A percentile compares a stretch with the other conserved stretches of the same genome.
These are phyloP conservation scores for Aspergillus hortae DNA, from an alignment of 2,329 filamentous ascomycete genomes.

Conservation along the genomic window DNA sequence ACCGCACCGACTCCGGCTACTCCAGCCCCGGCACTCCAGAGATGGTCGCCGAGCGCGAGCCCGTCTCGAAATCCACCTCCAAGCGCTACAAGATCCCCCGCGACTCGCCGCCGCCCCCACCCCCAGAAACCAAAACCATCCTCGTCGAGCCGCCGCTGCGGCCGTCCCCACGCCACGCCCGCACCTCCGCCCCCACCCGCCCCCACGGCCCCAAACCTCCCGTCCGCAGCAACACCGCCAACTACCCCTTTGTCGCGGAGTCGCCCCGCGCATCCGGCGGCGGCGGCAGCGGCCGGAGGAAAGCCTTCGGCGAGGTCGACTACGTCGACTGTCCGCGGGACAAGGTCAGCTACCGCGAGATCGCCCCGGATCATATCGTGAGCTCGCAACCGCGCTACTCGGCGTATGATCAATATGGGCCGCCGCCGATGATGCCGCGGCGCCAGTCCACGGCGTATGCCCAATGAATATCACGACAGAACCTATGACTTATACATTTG, in stretches of 20 bases:
- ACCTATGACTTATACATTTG: conserved; percentile 4
- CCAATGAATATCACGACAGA: conserved; percentile 20
- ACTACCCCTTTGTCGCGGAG: conserved; percentile 23
- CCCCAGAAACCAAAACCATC: conserved; percentile 19
- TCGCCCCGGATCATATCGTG: conserved; percentile 21
- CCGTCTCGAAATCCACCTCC: conserved; percentile 29
- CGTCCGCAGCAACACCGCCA: conserved; percentile 22
- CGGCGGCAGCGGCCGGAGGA: too few species aligned
- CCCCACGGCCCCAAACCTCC: conserved; percentile 12
- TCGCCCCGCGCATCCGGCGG: conserved; percentile 6
- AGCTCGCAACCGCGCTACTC: conserved; percentile 10
- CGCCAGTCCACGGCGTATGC: conserved; percentile 25
- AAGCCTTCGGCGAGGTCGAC: conserved; percentile 20
- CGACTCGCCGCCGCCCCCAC: conserved; percentile 7
- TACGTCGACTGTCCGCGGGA: conserved; percentile 10
- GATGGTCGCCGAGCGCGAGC: conserved; percentile 26
- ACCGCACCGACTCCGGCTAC: conserved; percentile 44
- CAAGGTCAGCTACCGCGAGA: conserved; percentile 26
- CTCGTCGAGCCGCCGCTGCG: conserved; percentile 24
- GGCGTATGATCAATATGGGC: conserved; percentile 17
- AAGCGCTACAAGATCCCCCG: conserved; percentile 32
- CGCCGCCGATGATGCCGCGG: conserved; percentile 15
- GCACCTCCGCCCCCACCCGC: conserved; percentile 28
- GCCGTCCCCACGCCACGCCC: conserved; percentile 23
- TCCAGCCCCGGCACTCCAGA: conserved; percentile 45